Evolutionary conservation across 768 basidiomycete species (phyloP), one percentile per base, ranked within the genome.

Genomic region (Asterophora lycoperdoides): DNA sequence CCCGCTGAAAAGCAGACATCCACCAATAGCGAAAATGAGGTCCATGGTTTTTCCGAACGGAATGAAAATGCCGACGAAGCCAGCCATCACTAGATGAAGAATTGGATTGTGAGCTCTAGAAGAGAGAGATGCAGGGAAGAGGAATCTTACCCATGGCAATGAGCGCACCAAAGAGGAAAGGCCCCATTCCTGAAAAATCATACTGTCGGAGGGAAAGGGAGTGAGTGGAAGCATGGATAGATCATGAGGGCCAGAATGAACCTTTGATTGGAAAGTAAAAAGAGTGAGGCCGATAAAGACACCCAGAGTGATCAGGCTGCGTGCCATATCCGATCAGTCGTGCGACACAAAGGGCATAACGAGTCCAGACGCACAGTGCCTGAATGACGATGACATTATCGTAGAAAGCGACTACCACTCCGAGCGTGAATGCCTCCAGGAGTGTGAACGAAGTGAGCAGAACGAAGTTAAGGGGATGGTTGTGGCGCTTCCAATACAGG

Each of bases 221-320:
- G 17, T 53, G 32, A 48, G 36, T 4, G 17, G 9, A 17, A 36
- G 40, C 8, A 29, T 23, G 18, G 49, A 32, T 51, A 32, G 13
- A 6, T 3, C 2, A 34, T 20, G 34, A 8, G 1, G 39, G 33
- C 10, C 52, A 50, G 23, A 11, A 46, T 73, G 15, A 53, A 87
- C 89, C 76, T 95, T 95, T 49, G 89, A 90, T 65, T 95, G 93
- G 64, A 96, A 74, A 1, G 96, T 97, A 73, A 96, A 98, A 44
- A 97, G 66, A 0, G 94, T 97, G 53, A 99, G 69, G 5, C 94
- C 96, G 34, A 92, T 67, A 78, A 99, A 98, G 38, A 98, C 85
- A 11, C 93, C 93, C 2, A 89, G 71, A 0, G 94, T 96, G 60
- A 97, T 92, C 44, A 95, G 67, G 45, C 86, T 86, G 63, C 17